Evolutionary conservation across 208 protist species (phyloP), one percentile per base, ranked within the genome.

Genomic region (Trypanosomatidae sp.): DNA sequence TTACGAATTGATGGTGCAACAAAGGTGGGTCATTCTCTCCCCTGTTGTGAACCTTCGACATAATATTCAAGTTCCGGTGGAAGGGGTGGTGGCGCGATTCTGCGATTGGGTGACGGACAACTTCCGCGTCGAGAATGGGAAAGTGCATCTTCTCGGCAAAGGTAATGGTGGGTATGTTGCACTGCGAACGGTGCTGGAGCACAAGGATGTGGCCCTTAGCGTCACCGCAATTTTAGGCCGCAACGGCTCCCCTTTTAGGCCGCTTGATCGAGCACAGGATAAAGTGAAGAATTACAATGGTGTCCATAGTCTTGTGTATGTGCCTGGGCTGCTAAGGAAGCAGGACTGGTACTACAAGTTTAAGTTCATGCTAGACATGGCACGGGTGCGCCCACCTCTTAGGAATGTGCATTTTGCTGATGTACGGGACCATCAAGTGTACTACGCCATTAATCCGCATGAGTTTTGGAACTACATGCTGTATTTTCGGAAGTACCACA

Each of bases 311-410:
- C 75, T 96, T 28, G 89, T 96, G 1, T 96, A 85, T 75, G 88
- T 94, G 9, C 91, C 91, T n/a, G 89, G 91, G 43, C 73, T 94
- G 15, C 46, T 96, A 62, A 52, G 82, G 39, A 96, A 96, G 55
- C 88, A 93, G 60, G 90, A 96, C 67, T 96, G 83, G 81, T 93
- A 93, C 66, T 96, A 96, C 80, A 96, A 96, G 67, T 96, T 96
- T 69, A 96, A 96, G 69, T 92, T 92, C 70, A 96, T 96, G 89
- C 84, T 94, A 67, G 89, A 96, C 71, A 93, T 94, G 85, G 89
- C 78, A 41, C 72, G 87, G 25, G 78, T 94, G 33, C 77, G 88
- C 50, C 91, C 91, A 30, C 75, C 91, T 4, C 47, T 94, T 9
- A 77, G 91, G 43, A 94, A 94, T 78, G 76, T 96, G 36, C 91